phyloP scores from a whole-genome alignment of 2,329 filamentous ascomycete species.

The Arachnomyces sp. region DNA sequence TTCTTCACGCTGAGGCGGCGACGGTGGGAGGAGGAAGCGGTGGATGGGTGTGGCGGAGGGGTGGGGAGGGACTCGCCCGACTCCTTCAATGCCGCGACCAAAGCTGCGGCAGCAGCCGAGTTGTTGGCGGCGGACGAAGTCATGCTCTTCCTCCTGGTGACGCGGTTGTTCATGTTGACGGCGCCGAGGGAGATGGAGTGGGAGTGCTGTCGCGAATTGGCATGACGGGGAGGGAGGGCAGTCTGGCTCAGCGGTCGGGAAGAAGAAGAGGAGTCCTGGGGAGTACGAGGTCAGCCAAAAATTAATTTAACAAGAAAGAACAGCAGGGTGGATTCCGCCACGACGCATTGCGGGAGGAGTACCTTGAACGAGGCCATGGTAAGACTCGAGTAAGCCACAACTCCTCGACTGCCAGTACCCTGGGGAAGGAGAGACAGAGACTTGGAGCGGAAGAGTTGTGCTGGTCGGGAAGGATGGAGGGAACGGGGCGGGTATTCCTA shows the following conservation, averaged over 20 bases:
- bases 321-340: neutral
- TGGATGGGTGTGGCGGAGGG: slow-evolving; percentile 46
- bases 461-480: neutral
- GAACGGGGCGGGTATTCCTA: neutral
- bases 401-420: slow-evolving; percentile 17
- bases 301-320: slow-evolving; percentile 4
- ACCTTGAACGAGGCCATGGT: slow-evolving; percentile 36
- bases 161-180: slow-evolving; percentile 72
- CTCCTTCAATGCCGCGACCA: slow-evolving; percentile 62
- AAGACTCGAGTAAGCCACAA: slow-evolving; percentile 19
- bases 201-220: slow-evolving; percentile 67
- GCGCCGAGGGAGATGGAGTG: slow-evolving; percentile 71
- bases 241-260: slow-evolving; percentile 60
- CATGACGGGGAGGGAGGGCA: slow-evolving; percentile 52
- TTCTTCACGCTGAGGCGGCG: slow-evolving; percentile 38
- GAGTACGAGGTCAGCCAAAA: slow-evolving; percentile 10
- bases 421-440: neutral
- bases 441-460: neutral
- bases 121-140: slow-evolving; percentile 64
- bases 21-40: slow-evolving; percentile 48
- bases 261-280: slow-evolving; percentile 16
- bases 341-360: neutral
- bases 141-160: slow-evolving; percentile 90
- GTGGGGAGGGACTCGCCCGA: slow-evolving; percentile 53
- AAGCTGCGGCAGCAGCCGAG: slow-evolving; percentile 51